Conservation (phyloP, 202 grass and related monocot species). For the Setaria viridis region DNA sequence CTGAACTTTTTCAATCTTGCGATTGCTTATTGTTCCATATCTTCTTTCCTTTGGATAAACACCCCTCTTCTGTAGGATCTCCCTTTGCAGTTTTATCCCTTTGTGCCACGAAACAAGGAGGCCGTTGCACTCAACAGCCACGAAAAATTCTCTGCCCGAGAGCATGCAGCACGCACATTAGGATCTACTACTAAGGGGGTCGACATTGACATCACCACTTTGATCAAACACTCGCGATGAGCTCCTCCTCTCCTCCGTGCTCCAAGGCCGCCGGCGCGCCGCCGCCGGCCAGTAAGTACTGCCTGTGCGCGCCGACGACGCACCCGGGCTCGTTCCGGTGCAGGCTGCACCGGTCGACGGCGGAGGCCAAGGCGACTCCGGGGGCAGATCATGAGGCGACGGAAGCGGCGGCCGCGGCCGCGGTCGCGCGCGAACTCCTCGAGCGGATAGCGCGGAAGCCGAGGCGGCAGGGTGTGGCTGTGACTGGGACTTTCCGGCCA, state of each 20-base stretch:
- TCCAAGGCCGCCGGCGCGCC: conserved; percentile 1
- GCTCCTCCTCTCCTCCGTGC: conserved; percentile 33
- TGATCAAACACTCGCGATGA: not conserved
- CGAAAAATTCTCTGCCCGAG: not conserved
- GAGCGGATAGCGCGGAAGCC: conserved; percentile 28
- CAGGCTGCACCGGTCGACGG: conserved; percentile 54
- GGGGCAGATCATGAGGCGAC: not conserved
- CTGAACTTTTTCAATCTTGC: not conserved
- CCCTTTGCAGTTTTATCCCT: conserved; percentile 2
- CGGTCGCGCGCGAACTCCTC: not conserved
- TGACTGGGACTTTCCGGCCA: not conserved
- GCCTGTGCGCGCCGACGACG: conserved; percentile 68
- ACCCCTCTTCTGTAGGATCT: conserved; percentile 42
- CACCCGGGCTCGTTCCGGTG: conserved; percentile 69
- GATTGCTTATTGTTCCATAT: not conserved
- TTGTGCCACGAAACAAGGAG: conserved; percentile 36
- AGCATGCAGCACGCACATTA: not conserved
- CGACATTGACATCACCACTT: too few species aligned
- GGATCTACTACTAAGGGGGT: too few species aligned
- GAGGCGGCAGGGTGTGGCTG: not conserved
- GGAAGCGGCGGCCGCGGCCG: not conserved
- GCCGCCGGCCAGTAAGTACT: conserved; percentile 33
- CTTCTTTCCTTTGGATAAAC: conserved; percentile 25
- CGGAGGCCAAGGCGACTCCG: not conserved
- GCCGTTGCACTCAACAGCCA: conserved; percentile 20